A percentile compares a stretch with the other conserved stretches of the same genome.
phyloP scores from a whole-genome alignment of 257 asterid genomes.

The Capsicum baccatum region DNA sequence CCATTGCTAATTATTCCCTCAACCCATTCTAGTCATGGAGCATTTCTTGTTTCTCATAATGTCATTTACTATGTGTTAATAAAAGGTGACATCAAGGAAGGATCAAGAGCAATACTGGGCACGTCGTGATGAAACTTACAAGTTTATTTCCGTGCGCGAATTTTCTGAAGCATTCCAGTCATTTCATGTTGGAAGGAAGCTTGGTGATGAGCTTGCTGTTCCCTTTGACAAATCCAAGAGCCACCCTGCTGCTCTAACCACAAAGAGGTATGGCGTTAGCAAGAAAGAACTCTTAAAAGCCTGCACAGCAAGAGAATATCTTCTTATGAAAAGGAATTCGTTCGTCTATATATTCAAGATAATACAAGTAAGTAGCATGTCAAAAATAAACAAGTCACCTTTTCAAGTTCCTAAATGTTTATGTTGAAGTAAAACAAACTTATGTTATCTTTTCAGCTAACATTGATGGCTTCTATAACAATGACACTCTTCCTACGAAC shows the following conservation, averaged over 20 bases:
- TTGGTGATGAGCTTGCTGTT: conserved; percentile 68
- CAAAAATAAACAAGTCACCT: background rate
- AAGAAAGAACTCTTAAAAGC: conserved; percentile 76
- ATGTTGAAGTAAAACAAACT: background rate
- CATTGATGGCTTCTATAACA: conserved; percentile 61
- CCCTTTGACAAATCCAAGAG: conserved; percentile 72
- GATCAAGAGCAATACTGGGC: conserved; percentile 92
- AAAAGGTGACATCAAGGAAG: conserved; percentile 81
- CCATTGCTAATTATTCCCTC: background rate
- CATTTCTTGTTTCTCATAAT: conserved; percentile 7
- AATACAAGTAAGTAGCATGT: conserved; percentile 54
- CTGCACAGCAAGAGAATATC: conserved; percentile 64
- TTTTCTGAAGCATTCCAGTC: conserved; percentile 78
- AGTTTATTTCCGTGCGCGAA: conserved; percentile 57
- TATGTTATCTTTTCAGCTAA: conserved; percentile 45
- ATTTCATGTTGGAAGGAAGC: conserved; percentile 65
- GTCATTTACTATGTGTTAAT: background rate
- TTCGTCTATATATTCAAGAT: conserved; percentile 76
- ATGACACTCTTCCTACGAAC: conserved; percentile 64
- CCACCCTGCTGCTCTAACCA: conserved; percentile 75
- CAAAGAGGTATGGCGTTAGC: conserved; percentile 64
- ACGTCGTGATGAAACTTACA: conserved; percentile 58
- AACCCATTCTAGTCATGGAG: background rate
- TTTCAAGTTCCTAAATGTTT: background rate
- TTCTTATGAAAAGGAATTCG: conserved; percentile 75